These are phyloP conservation scores for Amphibolis antarctica DNA, from an alignment of 106 monocot species.

Conservation along the genomic window DNA sequence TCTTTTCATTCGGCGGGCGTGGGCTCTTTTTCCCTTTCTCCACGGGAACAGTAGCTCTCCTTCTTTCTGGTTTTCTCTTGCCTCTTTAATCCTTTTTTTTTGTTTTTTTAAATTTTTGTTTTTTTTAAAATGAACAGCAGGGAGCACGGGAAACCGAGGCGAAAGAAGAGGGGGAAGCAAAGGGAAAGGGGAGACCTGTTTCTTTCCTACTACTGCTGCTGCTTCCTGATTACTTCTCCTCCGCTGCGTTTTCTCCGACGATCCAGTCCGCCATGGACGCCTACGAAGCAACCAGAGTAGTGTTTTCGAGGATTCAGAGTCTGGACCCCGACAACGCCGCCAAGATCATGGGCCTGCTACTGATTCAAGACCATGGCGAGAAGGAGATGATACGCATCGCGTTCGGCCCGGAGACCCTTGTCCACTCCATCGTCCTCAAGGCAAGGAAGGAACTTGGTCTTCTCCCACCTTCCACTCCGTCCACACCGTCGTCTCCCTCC, in stretches of 20 bases:
- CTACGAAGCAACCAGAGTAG: constrained; percentile 81
- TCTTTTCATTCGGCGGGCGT: not conserved
- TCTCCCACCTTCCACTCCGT: constrained; percentile 20
- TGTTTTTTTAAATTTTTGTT: no score
- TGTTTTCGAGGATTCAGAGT: constrained; percentile 74
- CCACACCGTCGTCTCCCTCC: constrained; percentile 20
- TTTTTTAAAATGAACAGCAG: no score
- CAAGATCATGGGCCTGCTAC: constrained; percentile 94
- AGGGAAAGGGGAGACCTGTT: not conserved
- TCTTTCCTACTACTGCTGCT: no score
- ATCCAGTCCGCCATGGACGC: constrained; percentile 54
- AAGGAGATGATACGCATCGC: constrained; percentile 99
- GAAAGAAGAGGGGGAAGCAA: not conserved
- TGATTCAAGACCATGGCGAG: constrained; percentile 90
- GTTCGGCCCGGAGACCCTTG: constrained; percentile 74
- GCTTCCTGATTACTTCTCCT: not conserved
- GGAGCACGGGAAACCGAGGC: not conserved
- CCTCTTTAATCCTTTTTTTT: not conserved
- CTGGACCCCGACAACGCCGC: constrained; percentile 82
- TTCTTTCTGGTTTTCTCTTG: not conserved
- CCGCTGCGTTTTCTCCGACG: not conserved
- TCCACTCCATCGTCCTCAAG: constrained; percentile 64
- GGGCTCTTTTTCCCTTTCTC: not conserved
- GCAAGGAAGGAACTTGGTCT: constrained; percentile 72
- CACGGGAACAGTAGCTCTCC: not conserved